These are phyloP conservation scores for Aspergillus conjunctus DNA, from an alignment of 495 filamentous ascomycete species.

Conservation along the genomic window DNA sequence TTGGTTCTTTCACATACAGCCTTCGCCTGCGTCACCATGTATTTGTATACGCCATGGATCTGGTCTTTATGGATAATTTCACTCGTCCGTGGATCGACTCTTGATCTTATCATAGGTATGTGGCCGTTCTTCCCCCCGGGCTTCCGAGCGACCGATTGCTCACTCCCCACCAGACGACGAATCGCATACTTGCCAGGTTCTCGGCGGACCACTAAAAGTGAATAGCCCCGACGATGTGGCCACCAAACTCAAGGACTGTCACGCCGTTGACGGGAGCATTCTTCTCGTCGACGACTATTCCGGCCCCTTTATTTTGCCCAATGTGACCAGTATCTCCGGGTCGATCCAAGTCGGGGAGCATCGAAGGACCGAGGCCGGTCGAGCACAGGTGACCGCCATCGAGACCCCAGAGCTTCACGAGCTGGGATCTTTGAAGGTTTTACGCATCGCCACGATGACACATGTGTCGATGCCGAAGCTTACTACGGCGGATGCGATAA, in stretches of 20 bases:
- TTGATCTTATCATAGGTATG: too few species aligned
- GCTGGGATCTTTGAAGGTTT: background rate
- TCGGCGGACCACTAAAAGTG: too few species aligned
- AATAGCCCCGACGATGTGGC: background rate
- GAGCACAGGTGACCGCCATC: background rate
- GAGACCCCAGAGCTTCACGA: background rate
- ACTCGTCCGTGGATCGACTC: too few species aligned
- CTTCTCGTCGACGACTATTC: background rate
- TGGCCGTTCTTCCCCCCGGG: too few species aligned
- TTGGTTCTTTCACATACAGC: too few species aligned
- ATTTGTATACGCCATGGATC: too few species aligned
- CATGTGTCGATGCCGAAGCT: background rate
- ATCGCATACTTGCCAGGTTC: too few species aligned
- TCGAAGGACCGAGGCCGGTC: background rate
- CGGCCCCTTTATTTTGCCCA: background rate
- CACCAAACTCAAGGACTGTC: background rate
- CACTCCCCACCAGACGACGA: too few species aligned
- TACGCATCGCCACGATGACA: background rate
- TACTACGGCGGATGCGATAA: background rate
- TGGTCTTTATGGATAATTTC: too few species aligned
- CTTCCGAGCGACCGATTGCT: too few species aligned
- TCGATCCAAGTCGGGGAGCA: background rate
- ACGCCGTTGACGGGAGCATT: background rate
- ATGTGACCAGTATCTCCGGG: background rate
- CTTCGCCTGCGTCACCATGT: too few species aligned